Percentiles rank a stretch among this genome's conserved stretches.
phyloP scores from a whole-genome alignment of 1,284 basidiomycete species.

The Tilletia indica region DNA sequence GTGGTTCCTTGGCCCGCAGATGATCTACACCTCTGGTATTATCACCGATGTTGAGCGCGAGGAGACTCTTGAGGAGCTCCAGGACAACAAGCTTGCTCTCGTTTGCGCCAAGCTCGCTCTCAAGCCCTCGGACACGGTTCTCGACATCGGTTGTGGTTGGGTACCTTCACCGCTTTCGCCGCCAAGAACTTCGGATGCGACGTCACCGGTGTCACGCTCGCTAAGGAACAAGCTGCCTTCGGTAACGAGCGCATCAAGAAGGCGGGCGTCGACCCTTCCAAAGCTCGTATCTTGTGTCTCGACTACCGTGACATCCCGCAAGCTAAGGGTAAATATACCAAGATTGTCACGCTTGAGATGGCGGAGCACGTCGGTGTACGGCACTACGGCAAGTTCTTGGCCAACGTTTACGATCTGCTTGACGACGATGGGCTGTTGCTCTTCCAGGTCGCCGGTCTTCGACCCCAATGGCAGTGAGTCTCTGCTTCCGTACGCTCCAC shows the following conservation, averaged over 20 bases:
- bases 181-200: slow-evolving; percentile 96
- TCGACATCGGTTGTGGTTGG: slow-evolving; percentile 98
- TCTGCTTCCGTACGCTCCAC: background rate
- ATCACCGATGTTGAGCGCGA: slow-evolving; percentile 71
- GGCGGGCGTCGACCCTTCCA: slow-evolving; percentile 73
- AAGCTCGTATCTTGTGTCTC: slow-evolving; percentile 86
- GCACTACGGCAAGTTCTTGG: slow-evolving; percentile 83
- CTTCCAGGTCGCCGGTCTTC: slow-evolving; percentile 91
- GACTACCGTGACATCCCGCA: slow-evolving; percentile 92
- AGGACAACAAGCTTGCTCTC: slow-evolving; percentile 95
- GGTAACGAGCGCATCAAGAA: slow-evolving; percentile 81
- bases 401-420: slow-evolving; percentile 86
- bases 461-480: slow-evolving; percentile 77
- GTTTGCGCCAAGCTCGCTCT: slow-evolving; percentile 94
- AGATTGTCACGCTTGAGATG: slow-evolving; percentile 98
- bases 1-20: slow-evolving; percentile 92
- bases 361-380: slow-evolving; percentile 90
- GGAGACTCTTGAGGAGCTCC: slow-evolving; percentile 89
- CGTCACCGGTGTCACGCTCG: slow-evolving; percentile 91
- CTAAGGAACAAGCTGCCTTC: slow-evolving; percentile 84
- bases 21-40: slow-evolving; percentile 96
- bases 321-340: slow-evolving; percentile 75
- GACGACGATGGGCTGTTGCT: slow-evolving; percentile 93
- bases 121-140: slow-evolving; percentile 75
- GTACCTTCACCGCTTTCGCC: slow-evolving; percentile 88